Conservation (phyloP, 768 basidiomycete genomes). For the Auricularia sp. region DNA sequence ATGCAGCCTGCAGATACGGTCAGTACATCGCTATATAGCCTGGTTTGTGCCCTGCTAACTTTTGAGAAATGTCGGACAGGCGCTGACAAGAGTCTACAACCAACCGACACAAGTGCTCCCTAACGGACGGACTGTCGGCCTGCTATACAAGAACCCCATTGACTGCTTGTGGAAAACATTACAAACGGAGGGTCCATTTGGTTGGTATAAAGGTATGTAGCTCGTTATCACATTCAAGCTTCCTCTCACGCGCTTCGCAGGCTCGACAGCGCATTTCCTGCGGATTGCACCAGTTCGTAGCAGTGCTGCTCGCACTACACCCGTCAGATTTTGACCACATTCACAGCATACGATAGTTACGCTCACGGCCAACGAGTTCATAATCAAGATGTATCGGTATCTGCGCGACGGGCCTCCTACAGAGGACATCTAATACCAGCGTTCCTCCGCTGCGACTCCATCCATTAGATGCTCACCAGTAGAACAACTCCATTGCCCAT, state of each 20-base stretch:
- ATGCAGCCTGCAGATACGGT: constrained; percentile 96
- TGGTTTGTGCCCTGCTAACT: no score
- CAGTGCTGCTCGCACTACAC: constrained; percentile 16
- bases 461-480: not conserved
- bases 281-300: constrained; percentile 86
- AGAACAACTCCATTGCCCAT: not conserved
- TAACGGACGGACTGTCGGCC: constrained; percentile 62
- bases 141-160: constrained; percentile 83
- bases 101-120: constrained; percentile 71
- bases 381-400: constrained; percentile 21
- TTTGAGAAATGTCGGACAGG: constrained; percentile 27
- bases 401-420: not conserved
- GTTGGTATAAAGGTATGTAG: constrained; percentile 85
- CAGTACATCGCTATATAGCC: constrained; percentile 14
- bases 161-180: constrained; percentile 97
- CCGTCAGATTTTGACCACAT: no score
- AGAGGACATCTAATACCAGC: not conserved
- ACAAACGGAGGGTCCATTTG: constrained; percentile 76
- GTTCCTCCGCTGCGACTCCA: not conserved
- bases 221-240: not conserved
- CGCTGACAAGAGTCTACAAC: constrained; percentile 92
- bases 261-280: constrained; percentile 88
- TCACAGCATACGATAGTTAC: constrained; percentile 62
- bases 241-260: constrained; percentile 26
- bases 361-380: constrained; percentile 77